Evolutionary conservation across 192 early-diverging fungal species (phyloP), one percentile per base, ranked within the genome.

Genomic region (Backusella circina): DNA sequence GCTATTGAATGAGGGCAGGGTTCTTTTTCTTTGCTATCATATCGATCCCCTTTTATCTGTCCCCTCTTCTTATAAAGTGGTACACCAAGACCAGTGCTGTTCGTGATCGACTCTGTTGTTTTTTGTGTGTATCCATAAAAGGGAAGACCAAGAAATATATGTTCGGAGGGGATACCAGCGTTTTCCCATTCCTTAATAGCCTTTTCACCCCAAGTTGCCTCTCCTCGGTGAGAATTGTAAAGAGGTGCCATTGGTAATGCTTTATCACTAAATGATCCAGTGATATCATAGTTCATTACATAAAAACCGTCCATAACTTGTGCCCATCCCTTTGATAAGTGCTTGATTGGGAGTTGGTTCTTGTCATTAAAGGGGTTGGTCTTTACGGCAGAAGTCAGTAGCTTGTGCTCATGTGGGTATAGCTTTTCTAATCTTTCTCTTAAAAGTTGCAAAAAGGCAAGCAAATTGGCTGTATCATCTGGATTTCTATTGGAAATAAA

Each of bases 101-200:
- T 16, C 12, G 67, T 68, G 6, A 68, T 38, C 2, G 32, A 35
- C 8, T 8, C 8, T 68, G 21, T 37, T 18, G 67, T 68, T 10
- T 68, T 68, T 35, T 68, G 67, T 12, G 67, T 68, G n/a, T 68
- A 77, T 33, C 78, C 85, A 50, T 86, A 86, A 66, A 84, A 86
- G 2, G 82, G 79, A 37, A 86, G 57, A 8, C 85, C 85, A 0
- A 82, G 33, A 35, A 79, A 74, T 21, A 86, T 33, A n/a, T 78
- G 74, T 16, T 64, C 35, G 0, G 31, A 28, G 16, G 82, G 82
- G n/a, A 86, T 75, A 23, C 84, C 84, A 9, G 84, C 82, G 0
- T 72, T 33, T 12, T 67, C 36, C 75, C 80, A 81, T 28, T 61
- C 54, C 54, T 61, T 28, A 3, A 61, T 61, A 26, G 54, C 54